Evolutionary conservation across 495 filamentous ascomycete species (phyloP), one percentile per base, ranked within the genome.

Genomic region (Haplographium delicatum): DNA sequence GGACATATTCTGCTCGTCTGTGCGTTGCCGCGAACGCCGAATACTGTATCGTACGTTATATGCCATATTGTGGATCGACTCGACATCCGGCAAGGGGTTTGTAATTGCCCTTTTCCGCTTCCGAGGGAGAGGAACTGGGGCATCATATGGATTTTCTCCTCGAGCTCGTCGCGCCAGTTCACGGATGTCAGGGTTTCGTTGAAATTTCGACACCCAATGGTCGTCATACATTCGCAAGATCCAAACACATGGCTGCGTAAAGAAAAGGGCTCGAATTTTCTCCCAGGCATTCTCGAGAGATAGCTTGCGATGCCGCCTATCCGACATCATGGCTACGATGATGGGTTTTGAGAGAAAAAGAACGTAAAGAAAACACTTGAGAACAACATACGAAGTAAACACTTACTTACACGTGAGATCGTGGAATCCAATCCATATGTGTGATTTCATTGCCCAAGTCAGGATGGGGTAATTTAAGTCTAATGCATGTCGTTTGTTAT

Each of bases 71-170:
- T 37, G 35, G 2, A 9, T 15, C 28, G 13, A 27, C 20, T 57
- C 50, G 11, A 57, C 26, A 5, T 30, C 13, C 10, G 53, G 53
- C 10, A 56, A 25, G 2, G 54, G 54, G 13, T 41, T 45, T 8
- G 54, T 57, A 11, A 57, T 44, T 7, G 54, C 50, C 4, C 54
- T 49, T 34, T 53, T 53, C 9, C 54, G 54, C 22, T 18, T 43
- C 16, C 38, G 35, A 23, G 49, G 54, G 11, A 57, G 33, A 16
- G 54, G 54, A 10, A 40, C 19, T 18, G 52, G 52, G 13, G 30
- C 45, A 44, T 48, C 38, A 6, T 49, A 18, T 1, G 54, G 37
- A 6, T 27, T 34, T 18, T 53, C 49, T 35, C 44, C 54, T 39
- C 39, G 16, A 1, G 50, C 43, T 1, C 40, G 15, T 11, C 37